phyloP scores from a whole-genome alignment of 2,329 filamentous ascomycete species.

The Phialophora verrucosa region DNA sequence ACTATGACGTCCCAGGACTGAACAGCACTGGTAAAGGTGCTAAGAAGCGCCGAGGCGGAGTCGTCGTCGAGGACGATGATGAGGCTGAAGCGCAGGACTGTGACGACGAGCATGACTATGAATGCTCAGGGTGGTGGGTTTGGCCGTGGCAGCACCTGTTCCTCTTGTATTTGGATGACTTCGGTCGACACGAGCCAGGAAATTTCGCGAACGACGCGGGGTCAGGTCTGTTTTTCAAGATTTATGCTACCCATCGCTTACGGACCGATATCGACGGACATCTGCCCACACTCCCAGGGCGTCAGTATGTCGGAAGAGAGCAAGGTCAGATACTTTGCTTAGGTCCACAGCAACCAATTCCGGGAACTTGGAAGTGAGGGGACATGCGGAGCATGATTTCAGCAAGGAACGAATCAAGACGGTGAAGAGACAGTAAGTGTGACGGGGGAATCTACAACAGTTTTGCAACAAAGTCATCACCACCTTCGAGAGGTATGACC shows the following conservation, averaged over 20 bases:
- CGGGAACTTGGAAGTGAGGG: background rate
- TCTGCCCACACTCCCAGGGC: background rate
- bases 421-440: background rate
- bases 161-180: background rate
- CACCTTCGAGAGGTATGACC: background rate
- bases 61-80: conserved; percentile 65
- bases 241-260: background rate
- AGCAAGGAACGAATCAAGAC: background rate
- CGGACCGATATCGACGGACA: background rate
- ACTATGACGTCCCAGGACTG: conserved; percentile 47
- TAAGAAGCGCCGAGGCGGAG: conserved; percentile 55
- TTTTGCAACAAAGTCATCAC: background rate
- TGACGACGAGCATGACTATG: conserved; percentile 61
- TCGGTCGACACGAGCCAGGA: background rate
- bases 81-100: conserved; percentile 68
- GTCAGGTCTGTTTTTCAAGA: background rate
- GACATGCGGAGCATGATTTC: background rate
- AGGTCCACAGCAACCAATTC: background rate
- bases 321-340: background rate
- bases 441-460: background rate
- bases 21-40: conserved; percentile 52
- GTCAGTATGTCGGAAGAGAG: background rate
- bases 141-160: background rate
- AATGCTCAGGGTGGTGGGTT: conserved; percentile 56
- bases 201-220: background rate